Conservation (phyloP, 805 yeast genomes). For the Middelhovenomyces tepae region DNA sequence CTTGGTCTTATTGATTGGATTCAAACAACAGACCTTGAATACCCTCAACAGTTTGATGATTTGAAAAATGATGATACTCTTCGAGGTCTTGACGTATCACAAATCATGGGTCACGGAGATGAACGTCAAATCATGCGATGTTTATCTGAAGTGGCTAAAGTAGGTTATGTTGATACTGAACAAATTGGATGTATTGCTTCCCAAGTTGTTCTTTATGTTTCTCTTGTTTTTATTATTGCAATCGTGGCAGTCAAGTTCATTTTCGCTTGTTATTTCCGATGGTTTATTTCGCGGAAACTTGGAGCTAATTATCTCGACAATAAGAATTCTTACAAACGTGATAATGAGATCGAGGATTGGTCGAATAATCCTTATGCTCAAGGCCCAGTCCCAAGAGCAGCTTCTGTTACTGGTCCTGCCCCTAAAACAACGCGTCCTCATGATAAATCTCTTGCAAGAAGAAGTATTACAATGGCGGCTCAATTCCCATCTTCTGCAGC, state of each 20-base stretch:
- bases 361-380: constrained; percentile 48
- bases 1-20: constrained; percentile 71
- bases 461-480: constrained; percentile 24
- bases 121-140: constrained; percentile 72
- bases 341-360: constrained; percentile 75
- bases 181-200: constrained; percentile 94
- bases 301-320: constrained; percentile 63
- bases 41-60: constrained; percentile 63
- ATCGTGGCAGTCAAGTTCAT: constrained; percentile 70
- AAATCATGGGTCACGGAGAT: constrained; percentile 55
- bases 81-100: constrained; percentile 76
- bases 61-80: constrained; percentile 46
- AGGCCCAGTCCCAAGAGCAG: constrained; percentile 27
- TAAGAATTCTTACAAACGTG: constrained; percentile 51
- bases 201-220: constrained; percentile 65
- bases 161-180: constrained; percentile 81
- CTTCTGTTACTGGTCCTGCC: too few species aligned
- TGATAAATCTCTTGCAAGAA: constrained; percentile 16
- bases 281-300: constrained; percentile 70
- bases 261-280: constrained; percentile 82
- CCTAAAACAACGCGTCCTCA: constrained; percentile 29
- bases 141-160: constrained; percentile 73
- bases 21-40: constrained; percentile 53
- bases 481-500: constrained; percentile 24
- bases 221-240: constrained; percentile 76